Conservation (phyloP, 129 eudicot genomes). For the Cynara cardunculus region DNA sequence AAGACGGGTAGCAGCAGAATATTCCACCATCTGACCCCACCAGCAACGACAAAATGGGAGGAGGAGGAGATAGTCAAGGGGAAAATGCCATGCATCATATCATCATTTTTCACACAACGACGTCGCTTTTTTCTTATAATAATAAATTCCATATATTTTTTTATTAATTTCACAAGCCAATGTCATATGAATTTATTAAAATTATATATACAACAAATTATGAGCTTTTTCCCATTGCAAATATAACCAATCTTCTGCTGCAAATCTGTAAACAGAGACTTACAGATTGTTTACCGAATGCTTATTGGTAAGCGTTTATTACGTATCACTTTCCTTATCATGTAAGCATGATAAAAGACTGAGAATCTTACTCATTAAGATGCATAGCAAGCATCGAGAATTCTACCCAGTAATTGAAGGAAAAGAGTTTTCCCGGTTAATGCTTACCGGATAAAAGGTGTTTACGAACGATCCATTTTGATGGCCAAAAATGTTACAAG, state of each 20-base stretch:
- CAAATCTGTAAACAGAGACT: too few relatives aligned
- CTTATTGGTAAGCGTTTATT: too few relatives aligned
- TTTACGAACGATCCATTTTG: too few relatives aligned
- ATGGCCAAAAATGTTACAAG: neutral
- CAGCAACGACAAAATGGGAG: conserved; percentile 26
- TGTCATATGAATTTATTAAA: neutral
- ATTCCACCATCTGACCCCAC: conserved; percentile 32
- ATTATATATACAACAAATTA: neutral
- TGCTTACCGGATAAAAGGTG: neutral
- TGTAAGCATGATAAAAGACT: too few relatives aligned
- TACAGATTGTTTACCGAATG: too few relatives aligned
- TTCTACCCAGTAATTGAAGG: too few relatives aligned
- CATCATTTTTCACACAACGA: neutral
- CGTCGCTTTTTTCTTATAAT: neutral
- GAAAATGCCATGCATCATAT: conserved; percentile 1
- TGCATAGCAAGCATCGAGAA: too few relatives aligned
- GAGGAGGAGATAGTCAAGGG: conserved; percentile 16
- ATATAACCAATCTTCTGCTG: neutral
- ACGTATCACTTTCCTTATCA: too few relatives aligned
- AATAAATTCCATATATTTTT: too few relatives aligned
- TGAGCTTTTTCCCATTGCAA: neutral
- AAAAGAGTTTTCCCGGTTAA: too few relatives aligned
- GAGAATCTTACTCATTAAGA: too few relatives aligned
- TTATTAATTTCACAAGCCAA: neutral
- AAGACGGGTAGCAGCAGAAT: conserved; percentile 38